Conservation (phyloP, 208 protist species). For the Leishmania braziliensis region DNA sequence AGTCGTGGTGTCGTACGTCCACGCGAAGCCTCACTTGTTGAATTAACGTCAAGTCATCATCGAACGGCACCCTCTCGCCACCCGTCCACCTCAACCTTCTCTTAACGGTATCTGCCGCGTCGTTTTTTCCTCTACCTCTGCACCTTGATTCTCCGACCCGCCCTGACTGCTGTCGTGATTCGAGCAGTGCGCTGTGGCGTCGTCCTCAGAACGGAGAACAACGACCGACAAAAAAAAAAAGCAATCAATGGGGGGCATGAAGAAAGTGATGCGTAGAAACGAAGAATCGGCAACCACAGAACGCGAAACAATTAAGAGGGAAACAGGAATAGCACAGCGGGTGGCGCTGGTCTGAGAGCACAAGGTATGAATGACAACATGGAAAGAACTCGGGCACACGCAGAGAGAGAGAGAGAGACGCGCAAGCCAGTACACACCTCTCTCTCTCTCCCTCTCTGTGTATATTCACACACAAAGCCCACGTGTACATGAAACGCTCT, state of each 20-base stretch:
- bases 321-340: neutral
- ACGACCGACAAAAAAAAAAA: neutral
- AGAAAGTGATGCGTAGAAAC: neutral
- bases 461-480: neutral
- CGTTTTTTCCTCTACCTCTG: neutral
- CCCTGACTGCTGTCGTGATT: no score
- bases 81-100: neutral
- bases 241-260: neutral
- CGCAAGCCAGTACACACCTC: neutral
- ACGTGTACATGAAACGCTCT: neutral
- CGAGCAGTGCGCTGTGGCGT: no score
- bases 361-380: constrained; percentile 4
- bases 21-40: constrained; percentile 18
- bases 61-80: constrained; percentile 9
- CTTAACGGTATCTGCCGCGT: neutral
- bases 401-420: neutral
- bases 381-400: constrained; percentile 7
- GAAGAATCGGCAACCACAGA: neutral
- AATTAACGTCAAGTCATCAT: constrained; percentile 9
- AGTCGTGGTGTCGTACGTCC: constrained; percentile 21
- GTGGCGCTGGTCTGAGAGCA: constrained; percentile 4
- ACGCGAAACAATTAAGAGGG: neutral
- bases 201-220: neutral
- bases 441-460: neutral
- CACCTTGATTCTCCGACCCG: neutral